Percentiles rank a stretch among this genome's conserved stretches.
phyloP scores from a whole-genome alignment of 2,329 filamentous ascomycete genomes.

The Trichoderma oligosporum region DNA sequence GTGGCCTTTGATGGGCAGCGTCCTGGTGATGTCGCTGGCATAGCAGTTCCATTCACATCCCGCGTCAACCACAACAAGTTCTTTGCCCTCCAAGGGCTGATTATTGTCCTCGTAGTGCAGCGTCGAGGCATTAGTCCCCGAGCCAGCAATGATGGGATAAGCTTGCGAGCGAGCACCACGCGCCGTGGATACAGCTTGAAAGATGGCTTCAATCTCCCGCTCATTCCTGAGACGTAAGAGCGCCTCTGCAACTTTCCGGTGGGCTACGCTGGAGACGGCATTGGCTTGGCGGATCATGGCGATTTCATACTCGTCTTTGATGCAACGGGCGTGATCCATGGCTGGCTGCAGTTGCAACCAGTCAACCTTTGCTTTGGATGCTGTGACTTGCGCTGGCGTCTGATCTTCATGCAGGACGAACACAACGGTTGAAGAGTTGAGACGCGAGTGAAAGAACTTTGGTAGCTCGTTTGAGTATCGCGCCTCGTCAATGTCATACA shows the following conservation, averaged over 20 bases:
- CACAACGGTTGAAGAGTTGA: slow-evolving; percentile 38
- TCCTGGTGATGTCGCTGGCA: slow-evolving; percentile 84
- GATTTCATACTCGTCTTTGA: slow-evolving; percentile 85
- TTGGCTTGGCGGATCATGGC: slow-evolving; percentile 78
- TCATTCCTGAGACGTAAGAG: slow-evolving; percentile 68
- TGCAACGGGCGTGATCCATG: slow-evolving; percentile 74
- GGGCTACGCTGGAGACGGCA: slow-evolving; percentile 71
- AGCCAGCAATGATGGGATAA: slow-evolving; percentile 84
- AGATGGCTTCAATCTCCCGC: slow-evolving; percentile 76
- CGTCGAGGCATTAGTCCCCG: slow-evolving; percentile 76
- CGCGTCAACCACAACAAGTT: slow-evolving; percentile 80
- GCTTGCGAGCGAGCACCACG: slow-evolving; percentile 72
- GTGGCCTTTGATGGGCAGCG: slow-evolving; percentile 68
- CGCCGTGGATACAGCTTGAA: slow-evolving; percentile 67
- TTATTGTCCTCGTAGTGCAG: slow-evolving; percentile 86
- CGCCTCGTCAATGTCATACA: slow-evolving; percentile 69
- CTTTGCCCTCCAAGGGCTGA: slow-evolving; percentile 62
- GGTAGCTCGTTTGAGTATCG: slow-evolving; percentile 55
- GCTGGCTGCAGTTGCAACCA: slow-evolving; percentile 57
- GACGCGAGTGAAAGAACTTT: slow-evolving; percentile 39
- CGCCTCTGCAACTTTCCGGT: slow-evolving; percentile 65
- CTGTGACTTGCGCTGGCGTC: slow-evolving; percentile 23
- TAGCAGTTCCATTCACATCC: slow-evolving; percentile 84
- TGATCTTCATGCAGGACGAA: slow-evolving; percentile 49
- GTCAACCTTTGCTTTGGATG: slow-evolving; percentile 39